Base-by-base conservation (phyloP, 768 basidiomycete species). In the Goffeauzyma gilvescens region DNA sequence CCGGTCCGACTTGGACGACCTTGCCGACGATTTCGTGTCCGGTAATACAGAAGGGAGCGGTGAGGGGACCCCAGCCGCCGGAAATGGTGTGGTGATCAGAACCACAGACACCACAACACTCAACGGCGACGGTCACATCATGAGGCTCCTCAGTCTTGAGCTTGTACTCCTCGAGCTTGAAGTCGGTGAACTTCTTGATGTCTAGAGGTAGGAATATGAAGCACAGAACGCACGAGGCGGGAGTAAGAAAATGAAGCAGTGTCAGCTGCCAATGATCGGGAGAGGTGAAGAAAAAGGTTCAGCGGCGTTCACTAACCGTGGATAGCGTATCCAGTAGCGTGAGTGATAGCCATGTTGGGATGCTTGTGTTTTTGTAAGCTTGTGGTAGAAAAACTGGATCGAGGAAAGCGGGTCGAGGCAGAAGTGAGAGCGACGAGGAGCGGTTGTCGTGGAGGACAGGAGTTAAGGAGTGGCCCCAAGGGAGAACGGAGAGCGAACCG, bases 1-100 rank as follows among this genome's bases (percentile, higher is more conserved):
- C 52, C 32, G 45, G 46, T 3, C 60, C 44, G 37, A 62, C 51
- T 36, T 59, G 53, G 34, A 59, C 62, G 36, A 63, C 57, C 44
- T 58, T 56, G 20, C 57, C 55, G 26, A 63, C 52, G 49, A 63
- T 58, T 41, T 63, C 61, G 48, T 63, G 61, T 27, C 61, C 61
- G 9, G 61, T 59, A 33, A 63, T 55, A 38, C 59, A 55, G 50
- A 56, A 59, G n/a, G 50, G 51, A 38, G 54, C 53, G 10, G 21
- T 46, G 37, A 51, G 57, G 9, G 61, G 59, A 24, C 61, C 61
- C 61, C 61, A 63, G 26, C 61, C 61, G 8, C 61, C 61, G 21
- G 43, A 41, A 48, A 62, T 58, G 32, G 61, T 63, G 54, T 63
- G 61, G 52, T 60, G 59, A 50, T 63, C 61, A 17, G 27, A 38